Evolutionary conservation across 441 rosid species (phyloP).

Genomic region (Eutrema salsugineum): DNA sequence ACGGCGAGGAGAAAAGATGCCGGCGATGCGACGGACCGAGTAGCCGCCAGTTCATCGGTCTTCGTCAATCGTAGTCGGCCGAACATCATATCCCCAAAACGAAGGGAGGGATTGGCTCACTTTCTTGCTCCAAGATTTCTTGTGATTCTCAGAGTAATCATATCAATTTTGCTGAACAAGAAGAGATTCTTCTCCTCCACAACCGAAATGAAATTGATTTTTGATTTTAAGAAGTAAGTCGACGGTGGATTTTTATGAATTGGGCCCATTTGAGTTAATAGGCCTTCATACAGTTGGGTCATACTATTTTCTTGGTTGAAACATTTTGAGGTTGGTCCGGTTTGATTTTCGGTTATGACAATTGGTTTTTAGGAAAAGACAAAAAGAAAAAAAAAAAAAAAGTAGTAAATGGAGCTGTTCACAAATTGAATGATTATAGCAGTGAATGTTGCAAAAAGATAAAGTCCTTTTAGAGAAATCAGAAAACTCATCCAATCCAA

Average conservation of each 20-base stretch:
- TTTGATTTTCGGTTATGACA: too few relatives aligned
- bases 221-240: conserved; percentile 4
- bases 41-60: background rate
- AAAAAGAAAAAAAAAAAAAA: background rate
- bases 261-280: background rate
- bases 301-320: too few relatives aligned
- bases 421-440: background rate
- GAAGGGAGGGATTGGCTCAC: conserved; percentile 32
- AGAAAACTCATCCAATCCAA: conserved; percentile 9
- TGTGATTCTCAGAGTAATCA: conserved; percentile 15
- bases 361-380: background rate
- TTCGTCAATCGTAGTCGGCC: conserved; percentile 23
- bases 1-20: conserved; percentile 20
- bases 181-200: background rate
- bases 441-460: background rate
- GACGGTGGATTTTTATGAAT: background rate
- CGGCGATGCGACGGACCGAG: background rate
- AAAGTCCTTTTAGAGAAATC: background rate
- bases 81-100: conserved; percentile 51
- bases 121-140: conserved; percentile 2
- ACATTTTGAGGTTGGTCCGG: too few relatives aligned
- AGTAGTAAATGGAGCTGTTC: background rate
- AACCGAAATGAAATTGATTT: background rate
- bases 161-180: background rate
- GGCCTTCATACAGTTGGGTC: background rate